Conservation (phyloP, 495 filamentous ascomycete genomes). For the Massariosphaeria phaeospora region DNA sequence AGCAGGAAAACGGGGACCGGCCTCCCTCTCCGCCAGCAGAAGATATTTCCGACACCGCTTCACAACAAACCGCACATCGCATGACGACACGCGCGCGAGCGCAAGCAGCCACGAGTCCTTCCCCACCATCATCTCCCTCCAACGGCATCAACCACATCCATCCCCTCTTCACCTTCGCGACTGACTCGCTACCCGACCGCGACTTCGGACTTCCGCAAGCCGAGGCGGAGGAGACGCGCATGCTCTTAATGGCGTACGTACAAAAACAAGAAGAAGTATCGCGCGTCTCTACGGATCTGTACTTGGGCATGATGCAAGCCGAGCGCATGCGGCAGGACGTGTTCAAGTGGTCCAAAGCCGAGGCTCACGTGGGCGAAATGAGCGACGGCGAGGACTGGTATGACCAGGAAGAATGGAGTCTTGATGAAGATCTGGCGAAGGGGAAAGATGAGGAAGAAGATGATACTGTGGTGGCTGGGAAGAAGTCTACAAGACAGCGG, state of each 20-base stretch:
- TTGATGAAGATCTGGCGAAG: constrained; percentile 82
- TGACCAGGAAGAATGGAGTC: constrained; percentile 80
- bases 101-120: constrained; percentile 44
- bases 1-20: constrained; percentile 35
- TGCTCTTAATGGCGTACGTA: constrained; percentile 75
- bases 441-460: constrained; percentile 84
- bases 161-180: constrained; percentile 76
- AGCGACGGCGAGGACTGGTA: constrained; percentile 97
- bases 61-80: constrained; percentile 49
- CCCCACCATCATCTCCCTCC: constrained; percentile 47
- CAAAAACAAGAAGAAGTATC: constrained; percentile 96
- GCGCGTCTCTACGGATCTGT: constrained; percentile 69
- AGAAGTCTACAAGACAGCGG: constrained; percentile 34
- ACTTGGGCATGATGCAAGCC: constrained; percentile 69
- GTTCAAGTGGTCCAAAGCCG: constrained; percentile 80
- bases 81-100: constrained; percentile 67
- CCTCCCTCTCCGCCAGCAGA: constrained; percentile 24
- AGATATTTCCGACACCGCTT: constrained; percentile 36
- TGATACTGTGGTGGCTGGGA: constrained; percentile 18
- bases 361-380: constrained; percentile 79
- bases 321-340: constrained; percentile 75
- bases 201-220: constrained; percentile 71
- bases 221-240: constrained; percentile 86
- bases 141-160: constrained; percentile 56
- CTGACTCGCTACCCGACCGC: constrained; percentile 63